Evolutionary conservation across 2,329 filamentous ascomycete species (phyloP).

Genomic region (Zasmidium citrigriseum): DNA sequence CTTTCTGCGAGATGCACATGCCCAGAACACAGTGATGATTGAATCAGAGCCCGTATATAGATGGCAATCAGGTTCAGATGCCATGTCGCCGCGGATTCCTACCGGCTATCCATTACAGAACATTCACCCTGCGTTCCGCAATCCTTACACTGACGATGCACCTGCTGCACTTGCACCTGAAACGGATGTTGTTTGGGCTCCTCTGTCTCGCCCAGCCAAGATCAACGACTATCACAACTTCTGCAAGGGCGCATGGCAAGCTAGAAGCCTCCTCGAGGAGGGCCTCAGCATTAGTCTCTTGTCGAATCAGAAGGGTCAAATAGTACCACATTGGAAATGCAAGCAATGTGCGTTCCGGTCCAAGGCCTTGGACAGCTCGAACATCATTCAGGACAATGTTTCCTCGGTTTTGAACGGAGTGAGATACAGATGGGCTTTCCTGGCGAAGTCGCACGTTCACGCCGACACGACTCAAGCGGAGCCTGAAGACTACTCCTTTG

Average conservation of each 20-base stretch:
- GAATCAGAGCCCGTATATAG: not conserved
- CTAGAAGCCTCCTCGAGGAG: constrained; percentile 6
- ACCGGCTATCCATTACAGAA: not conserved
- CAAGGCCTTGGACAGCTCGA: constrained; percentile 1
- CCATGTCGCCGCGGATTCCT: not conserved
- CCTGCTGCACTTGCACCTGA: not conserved
- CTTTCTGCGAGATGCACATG: not conserved
- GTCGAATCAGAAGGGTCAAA: constrained; percentile 1
- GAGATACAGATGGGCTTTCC: constrained; percentile 22
- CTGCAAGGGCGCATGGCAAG: constrained; percentile 18
- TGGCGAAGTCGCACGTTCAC: constrained; percentile 16
- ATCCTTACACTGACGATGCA: not conserved
- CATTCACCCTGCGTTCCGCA: constrained; percentile 7
- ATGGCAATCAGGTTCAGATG: not conserved
- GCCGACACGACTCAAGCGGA: not conserved
- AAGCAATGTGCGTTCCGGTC: constrained; percentile 15
- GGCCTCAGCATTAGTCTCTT: constrained; percentile 12
- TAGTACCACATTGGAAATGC: constrained; percentile 16
- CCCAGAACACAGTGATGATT: constrained; percentile 1
- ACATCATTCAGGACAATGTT: constrained; percentile 10
- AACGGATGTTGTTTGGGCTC: not conserved
- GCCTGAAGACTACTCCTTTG: constrained; percentile 15
- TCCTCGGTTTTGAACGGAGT: constrained; percentile 10
- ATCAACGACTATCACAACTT: constrained; percentile 16
- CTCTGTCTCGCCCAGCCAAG: not conserved